Conservation (phyloP, 2,329 filamentous ascomycete genomes). For the Neopestalotiopsis sp. region DNA sequence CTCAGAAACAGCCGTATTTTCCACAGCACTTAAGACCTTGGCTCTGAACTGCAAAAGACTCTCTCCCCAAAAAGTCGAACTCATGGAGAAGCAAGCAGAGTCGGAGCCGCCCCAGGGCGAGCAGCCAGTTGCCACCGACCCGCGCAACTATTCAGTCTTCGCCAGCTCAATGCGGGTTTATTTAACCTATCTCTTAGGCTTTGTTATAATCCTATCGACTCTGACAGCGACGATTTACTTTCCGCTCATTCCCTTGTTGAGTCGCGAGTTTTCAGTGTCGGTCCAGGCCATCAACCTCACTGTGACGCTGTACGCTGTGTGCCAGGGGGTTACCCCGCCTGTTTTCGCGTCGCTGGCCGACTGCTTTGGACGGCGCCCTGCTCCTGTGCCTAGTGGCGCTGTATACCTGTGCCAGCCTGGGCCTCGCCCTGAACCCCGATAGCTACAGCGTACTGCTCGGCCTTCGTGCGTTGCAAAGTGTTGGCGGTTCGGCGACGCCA, state of each 20-base stretch:
- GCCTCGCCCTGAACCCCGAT: slow-evolving; percentile 36
- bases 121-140: neutral
- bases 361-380: slow-evolving; percentile 37
- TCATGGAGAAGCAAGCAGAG: neutral
- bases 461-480: slow-evolving; percentile 23
- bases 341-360: slow-evolving; percentile 19
- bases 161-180: neutral
- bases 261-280: slow-evolving; percentile 11
- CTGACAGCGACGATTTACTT: slow-evolving; percentile 35
- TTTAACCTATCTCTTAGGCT: slow-evolving; percentile 16
- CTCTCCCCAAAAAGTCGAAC: neutral
- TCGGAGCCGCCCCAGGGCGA: neutral
- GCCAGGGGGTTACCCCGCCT: slow-evolving; percentile 18
- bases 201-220: slow-evolving; percentile 17
- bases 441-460: slow-evolving; percentile 22
- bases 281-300: slow-evolving; percentile 21
- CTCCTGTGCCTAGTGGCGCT: slow-evolving; percentile 44
- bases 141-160: neutral
- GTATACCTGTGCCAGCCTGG: slow-evolving; percentile 56
- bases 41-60: too few relatives aligned
- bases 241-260: slow-evolving; percentile 19
- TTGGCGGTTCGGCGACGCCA: slow-evolving; percentile 18
- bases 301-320: slow-evolving; percentile 19
- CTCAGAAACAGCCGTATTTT: too few relatives aligned
- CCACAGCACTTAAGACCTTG: too few relatives aligned